phyloP scores from a whole-genome alignment of 163 green algal species.

The Scenedesmus sp. region DNA sequence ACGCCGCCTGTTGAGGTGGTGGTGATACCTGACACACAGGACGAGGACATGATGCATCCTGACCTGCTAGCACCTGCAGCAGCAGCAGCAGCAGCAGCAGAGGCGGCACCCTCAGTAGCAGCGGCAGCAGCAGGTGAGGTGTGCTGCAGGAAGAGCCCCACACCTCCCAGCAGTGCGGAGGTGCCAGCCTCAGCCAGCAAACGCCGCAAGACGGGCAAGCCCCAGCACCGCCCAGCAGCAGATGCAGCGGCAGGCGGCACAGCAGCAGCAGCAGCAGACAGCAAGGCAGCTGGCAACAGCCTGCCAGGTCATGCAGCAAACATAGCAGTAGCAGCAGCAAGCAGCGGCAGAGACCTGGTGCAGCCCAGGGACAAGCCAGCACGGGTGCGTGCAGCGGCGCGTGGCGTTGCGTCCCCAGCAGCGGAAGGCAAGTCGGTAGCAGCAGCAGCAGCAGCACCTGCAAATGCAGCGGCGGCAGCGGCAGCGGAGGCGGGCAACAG shows the following conservation, averaged over 20 bases:
- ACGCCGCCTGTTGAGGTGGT: not conserved
- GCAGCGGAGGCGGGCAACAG: not conserved
- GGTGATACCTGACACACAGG: slow-evolving; percentile 3
- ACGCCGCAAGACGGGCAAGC: slow-evolving; percentile 56
- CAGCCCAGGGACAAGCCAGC: slow-evolving; percentile 30
- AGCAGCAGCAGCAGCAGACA: not conserved
- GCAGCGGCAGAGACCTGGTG: not conserved
- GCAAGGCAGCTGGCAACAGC: not conserved
- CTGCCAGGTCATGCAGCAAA: not conserved
- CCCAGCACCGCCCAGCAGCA: slow-evolving; percentile 53
- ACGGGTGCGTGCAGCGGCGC: not conserved
- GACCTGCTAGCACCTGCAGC: not conserved
- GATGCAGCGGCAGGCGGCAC: not conserved
- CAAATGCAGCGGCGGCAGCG: not conserved
- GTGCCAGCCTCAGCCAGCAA: slow-evolving; percentile 44
- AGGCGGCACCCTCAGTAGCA: too few relatives aligned
- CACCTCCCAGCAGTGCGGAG: not conserved
- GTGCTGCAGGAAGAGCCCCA: not conserved
- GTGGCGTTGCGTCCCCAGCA: not conserved
- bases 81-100: not conserved
- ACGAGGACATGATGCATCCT: not conserved
- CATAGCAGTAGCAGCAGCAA: not conserved
- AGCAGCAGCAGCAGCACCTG: slow-evolving; percentile 35
- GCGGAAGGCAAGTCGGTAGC: not conserved
- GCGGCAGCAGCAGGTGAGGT: not conserved